Evolutionary conservation across 805 yeast species (phyloP).

Genomic region (Wickerhamiella domercqiae): DNA sequence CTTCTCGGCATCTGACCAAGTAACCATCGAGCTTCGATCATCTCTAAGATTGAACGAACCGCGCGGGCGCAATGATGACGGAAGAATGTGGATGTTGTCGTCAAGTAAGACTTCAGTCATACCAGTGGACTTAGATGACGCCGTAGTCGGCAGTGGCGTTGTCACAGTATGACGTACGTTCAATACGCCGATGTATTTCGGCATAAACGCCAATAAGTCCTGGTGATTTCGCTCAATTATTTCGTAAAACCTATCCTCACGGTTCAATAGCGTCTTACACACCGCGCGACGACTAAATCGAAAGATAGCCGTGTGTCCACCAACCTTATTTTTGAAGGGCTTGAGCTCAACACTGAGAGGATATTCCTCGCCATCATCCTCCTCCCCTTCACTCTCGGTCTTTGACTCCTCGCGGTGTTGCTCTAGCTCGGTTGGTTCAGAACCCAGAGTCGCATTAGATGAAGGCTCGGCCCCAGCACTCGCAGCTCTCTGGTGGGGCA

Average conservation of each 20-base stretch:
- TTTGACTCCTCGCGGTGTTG: conserved; percentile 8
- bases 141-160: background rate
- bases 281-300: conserved; percentile 83
- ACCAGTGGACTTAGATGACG: conserved; percentile 6
- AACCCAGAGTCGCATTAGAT: conserved; percentile 1
- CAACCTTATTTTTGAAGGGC: conserved; percentile 88
- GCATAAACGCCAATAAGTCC: conserved; percentile 72
- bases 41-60: conserved; percentile 15
- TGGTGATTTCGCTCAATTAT: conserved; percentile 65
- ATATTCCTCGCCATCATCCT: conserved; percentile 10
- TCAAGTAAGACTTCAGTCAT: conserved; percentile 63
- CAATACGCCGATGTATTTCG: conserved; percentile 83
- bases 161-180: conserved; percentile 62
- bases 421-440: conserved; percentile 8
- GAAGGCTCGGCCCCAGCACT: conserved; percentile 3
- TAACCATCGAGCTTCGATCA: conserved; percentile 17
- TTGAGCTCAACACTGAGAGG: conserved; percentile 69
- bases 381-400: conserved; percentile 13
- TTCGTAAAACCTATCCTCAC: conserved; percentile 89
- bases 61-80: conserved; percentile 39
- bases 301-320: conserved; percentile 96
- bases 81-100: conserved; percentile 85
- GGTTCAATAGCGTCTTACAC: conserved; percentile 78
- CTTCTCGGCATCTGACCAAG: conserved; percentile 6
- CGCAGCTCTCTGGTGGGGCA: conserved; percentile 14